Evolutionary conservation across 306 rosid genomes (phyloP).

Genomic region (Inga oerstediana): DNA sequence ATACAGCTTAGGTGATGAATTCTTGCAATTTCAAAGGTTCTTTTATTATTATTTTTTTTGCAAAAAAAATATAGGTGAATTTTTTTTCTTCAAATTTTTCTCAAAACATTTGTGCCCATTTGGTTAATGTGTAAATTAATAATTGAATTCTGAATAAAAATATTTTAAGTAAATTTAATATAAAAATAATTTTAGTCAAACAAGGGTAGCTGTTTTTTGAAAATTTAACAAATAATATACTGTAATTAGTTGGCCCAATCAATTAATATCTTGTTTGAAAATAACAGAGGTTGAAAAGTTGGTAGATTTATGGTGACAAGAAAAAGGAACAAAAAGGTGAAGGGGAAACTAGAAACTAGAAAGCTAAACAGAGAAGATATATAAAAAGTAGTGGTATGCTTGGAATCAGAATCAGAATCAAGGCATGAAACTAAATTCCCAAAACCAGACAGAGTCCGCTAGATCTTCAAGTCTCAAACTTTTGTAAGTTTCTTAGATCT

Average conservation of each 20-base stretch:
- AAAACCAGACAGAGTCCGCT: neutral
- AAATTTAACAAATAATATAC: neutral
- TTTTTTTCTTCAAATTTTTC: neutral
- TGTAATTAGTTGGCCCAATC: neutral
- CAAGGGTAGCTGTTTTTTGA: neutral
- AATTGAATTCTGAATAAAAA: too few relatives aligned
- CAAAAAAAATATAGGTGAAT: neutral
- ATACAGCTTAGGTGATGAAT: neutral
- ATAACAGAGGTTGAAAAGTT: neutral
- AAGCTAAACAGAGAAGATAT: neutral
- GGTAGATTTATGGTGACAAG: neutral
- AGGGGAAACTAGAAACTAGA: neutral
- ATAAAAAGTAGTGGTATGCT: neutral
- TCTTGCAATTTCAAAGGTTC: neutral
- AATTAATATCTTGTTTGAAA: neutral
- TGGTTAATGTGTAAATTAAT: too few relatives aligned
- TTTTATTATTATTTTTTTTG: too few relatives aligned
- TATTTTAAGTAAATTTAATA: too few relatives aligned
- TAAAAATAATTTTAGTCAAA: neutral
- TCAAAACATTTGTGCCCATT: neutral
- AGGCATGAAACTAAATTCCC: conserved; percentile 16
- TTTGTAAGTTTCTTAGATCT: conserved; percentile 3
- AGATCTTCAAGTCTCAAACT: neutral
- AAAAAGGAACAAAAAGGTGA: neutral
- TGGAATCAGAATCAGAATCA: neutral